A percentile compares a stretch with the other conserved stretches of the same genome.
Evolutionary conservation across 2,329 filamentous ascomycete genomes (phyloP).

Genomic region (Penicillium palitans): DNA sequence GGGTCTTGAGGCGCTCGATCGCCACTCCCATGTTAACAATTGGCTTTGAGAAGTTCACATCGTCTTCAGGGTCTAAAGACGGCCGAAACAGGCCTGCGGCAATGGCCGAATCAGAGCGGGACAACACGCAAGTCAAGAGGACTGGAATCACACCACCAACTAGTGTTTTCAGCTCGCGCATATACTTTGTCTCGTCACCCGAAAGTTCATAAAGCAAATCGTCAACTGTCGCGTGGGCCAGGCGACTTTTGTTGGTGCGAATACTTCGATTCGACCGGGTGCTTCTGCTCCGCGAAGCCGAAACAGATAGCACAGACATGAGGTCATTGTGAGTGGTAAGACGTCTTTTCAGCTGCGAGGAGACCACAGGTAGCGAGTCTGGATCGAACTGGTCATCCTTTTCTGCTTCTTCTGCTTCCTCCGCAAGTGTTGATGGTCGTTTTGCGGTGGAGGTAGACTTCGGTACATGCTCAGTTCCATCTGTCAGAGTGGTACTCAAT

Average conservation of each 20-base stretch:
- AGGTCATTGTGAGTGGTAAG: slow-evolving; percentile 91
- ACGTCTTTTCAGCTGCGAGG: slow-evolving; percentile 63
- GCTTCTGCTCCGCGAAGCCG: slow-evolving; percentile 62
- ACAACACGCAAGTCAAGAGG: slow-evolving; percentile 79
- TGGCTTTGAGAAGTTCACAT: slow-evolving; percentile 71
- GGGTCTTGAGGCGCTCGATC: slow-evolving; percentile 76
- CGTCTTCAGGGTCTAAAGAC: slow-evolving; percentile 53
- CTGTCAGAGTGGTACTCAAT: slow-evolving; percentile 37
- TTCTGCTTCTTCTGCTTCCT: slow-evolving; percentile 31
- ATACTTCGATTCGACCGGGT: slow-evolving; percentile 77
- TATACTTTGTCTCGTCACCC: slow-evolving; percentile 83
- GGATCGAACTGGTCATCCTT: slow-evolving; percentile 47
- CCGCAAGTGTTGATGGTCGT: slow-evolving; percentile 2
- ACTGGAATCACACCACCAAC: slow-evolving; percentile 96
- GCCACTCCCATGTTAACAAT: slow-evolving; percentile 93
- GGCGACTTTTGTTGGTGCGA: slow-evolving; percentile 67
- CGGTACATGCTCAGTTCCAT: slow-evolving; percentile 13
- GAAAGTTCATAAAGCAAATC: slow-evolving; percentile 79
- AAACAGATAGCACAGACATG: slow-evolving; percentile 81
- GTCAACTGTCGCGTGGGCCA: slow-evolving; percentile 67
- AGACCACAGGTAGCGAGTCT: slow-evolving; percentile 48
- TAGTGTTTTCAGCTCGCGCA: slow-evolving; percentile 84
- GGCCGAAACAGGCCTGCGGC: slow-evolving; percentile 68
- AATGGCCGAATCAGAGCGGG: slow-evolving; percentile 64
- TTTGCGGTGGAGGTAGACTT: not conserved